Conservation (phyloP, 139 green algal species). For the Desmodesmus armatus region DNA sequence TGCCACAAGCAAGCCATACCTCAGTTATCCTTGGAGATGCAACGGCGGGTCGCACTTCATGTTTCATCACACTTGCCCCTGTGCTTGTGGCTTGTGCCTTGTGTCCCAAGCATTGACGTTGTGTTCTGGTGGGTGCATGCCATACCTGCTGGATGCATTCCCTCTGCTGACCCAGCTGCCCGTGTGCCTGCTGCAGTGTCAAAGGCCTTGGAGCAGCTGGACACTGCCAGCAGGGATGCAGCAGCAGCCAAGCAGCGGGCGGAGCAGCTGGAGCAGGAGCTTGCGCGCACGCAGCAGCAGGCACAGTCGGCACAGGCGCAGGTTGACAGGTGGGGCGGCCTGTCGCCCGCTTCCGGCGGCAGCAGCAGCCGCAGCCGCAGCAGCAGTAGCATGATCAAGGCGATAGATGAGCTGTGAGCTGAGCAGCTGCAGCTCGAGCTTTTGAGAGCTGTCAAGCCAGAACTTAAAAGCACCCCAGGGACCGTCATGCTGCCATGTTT, state of each 20-base stretch:
- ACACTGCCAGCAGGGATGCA: conserved; percentile 42
- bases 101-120: too few species aligned
- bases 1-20: too few species aligned
- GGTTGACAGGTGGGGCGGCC: conserved; percentile 41
- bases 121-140: not conserved
- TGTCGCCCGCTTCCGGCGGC: too few species aligned
- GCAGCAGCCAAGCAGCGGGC: conserved; percentile 37
- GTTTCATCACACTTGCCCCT: not conserved
- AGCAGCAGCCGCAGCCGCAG: too few species aligned
- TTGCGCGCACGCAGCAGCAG: not conserved
- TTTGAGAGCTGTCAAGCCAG: too few species aligned
- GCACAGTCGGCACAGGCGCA: conserved; percentile 1
- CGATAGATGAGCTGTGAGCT: too few species aligned
- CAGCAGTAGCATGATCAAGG: too few species aligned
- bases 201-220: conserved; percentile 60
- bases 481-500: not conserved
- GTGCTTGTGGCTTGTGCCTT: not conserved
- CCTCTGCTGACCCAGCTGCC: not conserved
- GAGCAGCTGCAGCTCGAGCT: too few species aligned
- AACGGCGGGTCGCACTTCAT: too few species aligned
- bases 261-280: conserved; percentile 42
- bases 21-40: too few species aligned
- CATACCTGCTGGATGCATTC: not conserved
- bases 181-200: conserved; percentile 35
- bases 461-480: too few species aligned